These are phyloP conservation scores for Flaveria bidentis DNA, from an alignment of 129 eudicot genomes.

Conservation along the genomic window DNA sequence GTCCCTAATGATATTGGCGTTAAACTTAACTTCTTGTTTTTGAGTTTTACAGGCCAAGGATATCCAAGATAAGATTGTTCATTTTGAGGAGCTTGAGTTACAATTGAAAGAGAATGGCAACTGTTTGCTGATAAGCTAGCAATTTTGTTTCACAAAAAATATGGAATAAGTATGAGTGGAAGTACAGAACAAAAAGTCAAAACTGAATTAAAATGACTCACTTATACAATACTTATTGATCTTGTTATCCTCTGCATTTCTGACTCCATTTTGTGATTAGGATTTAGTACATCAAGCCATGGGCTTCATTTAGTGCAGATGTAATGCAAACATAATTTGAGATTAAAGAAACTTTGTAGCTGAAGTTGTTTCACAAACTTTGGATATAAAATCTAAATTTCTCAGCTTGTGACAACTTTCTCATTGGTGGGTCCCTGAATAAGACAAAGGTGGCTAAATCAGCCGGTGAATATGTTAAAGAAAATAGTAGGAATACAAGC, in stretches of 20 bases:
- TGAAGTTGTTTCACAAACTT: slow-evolving; percentile 16
- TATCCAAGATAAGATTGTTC: slow-evolving; percentile 54
- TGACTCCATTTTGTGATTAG: slow-evolving; percentile 24
- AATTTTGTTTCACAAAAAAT: slow-evolving; percentile 52
- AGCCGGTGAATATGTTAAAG: neutral
- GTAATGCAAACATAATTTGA: slow-evolving; percentile 7
- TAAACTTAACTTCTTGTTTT: slow-evolving; percentile 42
- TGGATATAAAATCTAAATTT: neutral
- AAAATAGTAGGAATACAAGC: slow-evolving; percentile 1
- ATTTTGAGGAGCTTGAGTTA: slow-evolving; percentile 67
- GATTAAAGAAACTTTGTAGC: slow-evolving; percentile 27
- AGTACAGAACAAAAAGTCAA: slow-evolving; percentile 43
- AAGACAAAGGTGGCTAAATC: neutral
- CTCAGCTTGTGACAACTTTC: slow-evolving; percentile 22
- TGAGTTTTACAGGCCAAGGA: slow-evolving; percentile 53
- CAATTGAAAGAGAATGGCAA: slow-evolving; percentile 67
- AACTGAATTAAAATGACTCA: slow-evolving; percentile 28
- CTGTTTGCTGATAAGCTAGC: slow-evolving; percentile 75
- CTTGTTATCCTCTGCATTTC: slow-evolving; percentile 8
- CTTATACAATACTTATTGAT: slow-evolving; percentile 11
- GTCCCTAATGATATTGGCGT: slow-evolving; percentile 48
- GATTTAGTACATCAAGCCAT: slow-evolving; percentile 21
- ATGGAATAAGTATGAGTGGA: slow-evolving; percentile 42
- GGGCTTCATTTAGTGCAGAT: slow-evolving; percentile 15
- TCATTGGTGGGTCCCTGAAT: slow-evolving; percentile 10